Evolutionary conservation across 2,329 filamentous ascomycete genomes (phyloP).

Genomic region (Gaeumannomyces sp.): DNA sequence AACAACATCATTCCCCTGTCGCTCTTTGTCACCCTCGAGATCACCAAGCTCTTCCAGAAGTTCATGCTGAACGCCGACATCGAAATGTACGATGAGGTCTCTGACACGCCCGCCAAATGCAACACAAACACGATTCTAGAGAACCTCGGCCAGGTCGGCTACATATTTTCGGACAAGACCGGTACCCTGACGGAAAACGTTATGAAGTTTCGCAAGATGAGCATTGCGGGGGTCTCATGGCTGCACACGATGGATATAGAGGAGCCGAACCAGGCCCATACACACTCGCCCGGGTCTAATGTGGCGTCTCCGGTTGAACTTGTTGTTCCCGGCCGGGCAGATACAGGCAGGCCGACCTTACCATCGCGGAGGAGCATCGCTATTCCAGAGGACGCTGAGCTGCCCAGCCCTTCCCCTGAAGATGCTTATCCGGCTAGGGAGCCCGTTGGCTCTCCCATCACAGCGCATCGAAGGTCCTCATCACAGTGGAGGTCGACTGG

Average conservation of each 20-base stretch:
- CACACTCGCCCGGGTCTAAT: background rate
- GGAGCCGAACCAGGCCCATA: slow-evolving; percentile 16
- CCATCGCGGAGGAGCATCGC: slow-evolving; percentile 12
- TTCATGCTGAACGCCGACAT: slow-evolving; percentile 73
- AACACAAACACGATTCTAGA: slow-evolving; percentile 94
- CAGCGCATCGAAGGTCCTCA: slow-evolving; percentile 34
- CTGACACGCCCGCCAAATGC: slow-evolving; percentile 80
- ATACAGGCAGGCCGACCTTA: background rate
- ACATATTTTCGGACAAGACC: slow-evolving; percentile 92
- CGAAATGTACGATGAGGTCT: slow-evolving; percentile 83
- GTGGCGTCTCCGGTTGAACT: slow-evolving; percentile 10
- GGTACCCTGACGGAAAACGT: slow-evolving; percentile 90
- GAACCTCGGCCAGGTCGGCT: slow-evolving; percentile 83
- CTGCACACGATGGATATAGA: slow-evolving; percentile 71
- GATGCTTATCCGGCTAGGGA: slow-evolving; percentile 16
- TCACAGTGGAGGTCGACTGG: slow-evolving; percentile 45
- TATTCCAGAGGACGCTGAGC: slow-evolving; percentile 12
- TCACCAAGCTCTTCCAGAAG: slow-evolving; percentile 76
- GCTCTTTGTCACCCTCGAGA: slow-evolving; percentile 83
- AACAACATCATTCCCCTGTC: slow-evolving; percentile 92
- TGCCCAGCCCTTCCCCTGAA: background rate
- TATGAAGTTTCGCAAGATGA: slow-evolving; percentile 93
- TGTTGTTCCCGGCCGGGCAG: background rate
- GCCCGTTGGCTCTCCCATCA: slow-evolving; percentile 23
- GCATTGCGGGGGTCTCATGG: slow-evolving; percentile 84